Conservation (phyloP, 495 filamentous ascomycete genomes). For the Daldinia grandis region DNA sequence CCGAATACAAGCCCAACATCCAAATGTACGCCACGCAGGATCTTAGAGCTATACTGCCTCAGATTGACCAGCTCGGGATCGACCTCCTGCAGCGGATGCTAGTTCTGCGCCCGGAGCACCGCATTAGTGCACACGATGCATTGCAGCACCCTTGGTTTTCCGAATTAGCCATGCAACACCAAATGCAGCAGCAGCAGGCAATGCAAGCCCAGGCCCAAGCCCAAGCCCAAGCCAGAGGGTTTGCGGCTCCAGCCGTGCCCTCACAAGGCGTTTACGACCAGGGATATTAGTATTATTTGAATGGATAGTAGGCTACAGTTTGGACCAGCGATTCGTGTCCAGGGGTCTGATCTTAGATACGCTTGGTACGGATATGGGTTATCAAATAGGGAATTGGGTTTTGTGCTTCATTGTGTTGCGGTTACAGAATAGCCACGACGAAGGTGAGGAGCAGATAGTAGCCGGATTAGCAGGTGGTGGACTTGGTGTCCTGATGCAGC, state of each 20-base stretch:
- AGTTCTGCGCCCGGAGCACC: slow-evolving; percentile 89
- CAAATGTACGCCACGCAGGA: slow-evolving; percentile 97
- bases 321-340: slow-evolving; percentile 28
- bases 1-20: slow-evolving; percentile 93
- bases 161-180: slow-evolving; percentile 53
- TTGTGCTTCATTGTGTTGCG: background rate
- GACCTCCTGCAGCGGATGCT: slow-evolving; percentile 90
- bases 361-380: background rate
- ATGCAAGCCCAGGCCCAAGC: slow-evolving; percentile 46
- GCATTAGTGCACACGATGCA: slow-evolving; percentile 84
- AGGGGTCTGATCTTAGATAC: background rate
- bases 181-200: slow-evolving; percentile 51
- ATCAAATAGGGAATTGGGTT: background rate
- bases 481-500: slow-evolving; percentile 1
- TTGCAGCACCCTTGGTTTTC: slow-evolving; percentile 90
- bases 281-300: slow-evolving; percentile 37
- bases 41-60: slow-evolving; percentile 81
- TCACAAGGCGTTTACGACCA: slow-evolving; percentile 44
- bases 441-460: background rate
- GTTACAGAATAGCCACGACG: slow-evolving; percentile 1
- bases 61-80: slow-evolving; percentile 86
- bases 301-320: background rate
- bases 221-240: slow-evolving; percentile 44
- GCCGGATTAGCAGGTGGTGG: slow-evolving; percentile 6
- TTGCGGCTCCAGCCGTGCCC: slow-evolving; percentile 42